Evolutionary conservation across 306 rosid genomes (phyloP), one percentile per base, ranked within the genome.

Genomic region (Castanospermum australe): DNA sequence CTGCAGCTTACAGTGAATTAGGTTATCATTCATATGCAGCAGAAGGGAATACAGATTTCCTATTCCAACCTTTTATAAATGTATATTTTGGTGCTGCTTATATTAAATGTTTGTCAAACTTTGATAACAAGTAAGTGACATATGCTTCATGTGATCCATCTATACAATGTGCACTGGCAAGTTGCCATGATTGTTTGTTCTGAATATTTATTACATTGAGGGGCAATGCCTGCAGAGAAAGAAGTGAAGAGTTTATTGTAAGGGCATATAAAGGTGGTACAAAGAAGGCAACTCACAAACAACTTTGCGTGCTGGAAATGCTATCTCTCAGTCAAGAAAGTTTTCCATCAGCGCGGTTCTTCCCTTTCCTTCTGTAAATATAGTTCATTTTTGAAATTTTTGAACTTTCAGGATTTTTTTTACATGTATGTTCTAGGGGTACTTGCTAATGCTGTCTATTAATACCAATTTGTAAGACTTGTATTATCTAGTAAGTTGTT

Each of bases 191-290:
- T 35, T 52, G 25, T 36, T 28, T 67, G 39, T 68, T 50, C 41
- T 72, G 22, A 45, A 72, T 78, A 51, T 54, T 85, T 30, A 74
- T 71, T 22, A 38, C 20, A 56, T 73, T 50, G 52, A 71, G 32
- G n/a, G 47, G 6, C 52, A 45, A 83, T 68, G 15, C 63, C 70
- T 89, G 69, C 89, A 94, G 99, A 79, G 83, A 83, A 86, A 94
- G 93, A 91, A 87, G 67, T 82, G 99, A 94, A 82, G 99, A 94
- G 83, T 94, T 86, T 81, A 85, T 92, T 20, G 81, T 91, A 35
- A 91, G 97, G 80, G 93, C 97, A 52, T 94, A 92, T 75, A 94
- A 78, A 84, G 92, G 93, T n/a, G 97, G 99, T 51, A 80, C 90
- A 12, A 89, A 89, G 72, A 92, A 89, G 90, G 93, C 92, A 64